Conservation (phyloP, 495 filamentous ascomycete species). For the Lasiosphaeria hispida region DNA sequence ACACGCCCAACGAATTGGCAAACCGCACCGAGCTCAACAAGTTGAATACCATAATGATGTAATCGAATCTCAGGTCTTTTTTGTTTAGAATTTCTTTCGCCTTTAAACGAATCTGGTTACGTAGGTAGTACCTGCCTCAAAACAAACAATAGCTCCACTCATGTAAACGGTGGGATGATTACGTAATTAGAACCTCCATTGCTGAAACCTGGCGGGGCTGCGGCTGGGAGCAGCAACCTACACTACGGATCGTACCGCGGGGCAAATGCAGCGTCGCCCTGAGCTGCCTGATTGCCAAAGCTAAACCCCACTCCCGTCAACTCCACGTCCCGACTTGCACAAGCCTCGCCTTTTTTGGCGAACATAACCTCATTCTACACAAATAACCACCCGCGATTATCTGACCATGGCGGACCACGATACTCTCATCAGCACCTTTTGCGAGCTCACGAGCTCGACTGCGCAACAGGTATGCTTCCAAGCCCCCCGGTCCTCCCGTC, state of each 20-base stretch:
- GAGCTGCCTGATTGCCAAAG: conserved; percentile 11
- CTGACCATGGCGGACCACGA: conserved; percentile 58
- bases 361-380: not conserved
- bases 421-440: conserved; percentile 69
- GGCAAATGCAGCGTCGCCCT: conserved; percentile 4
- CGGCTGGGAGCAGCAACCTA: not conserved
- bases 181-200: conserved; percentile 2
- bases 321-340: not conserved
- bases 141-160: not conserved
- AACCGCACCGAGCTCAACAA: too few relatives aligned
- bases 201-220: not conserved
- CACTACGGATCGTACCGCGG: not conserved
- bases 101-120: too few relatives aligned
- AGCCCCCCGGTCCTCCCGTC: too few relatives aligned
- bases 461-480: conserved; percentile 57
- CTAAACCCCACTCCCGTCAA: not conserved
- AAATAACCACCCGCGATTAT: not conserved
- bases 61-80: too few relatives aligned
- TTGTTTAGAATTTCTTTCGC: not conserved
- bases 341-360: not conserved
- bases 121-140: not conserved
- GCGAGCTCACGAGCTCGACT: conserved; percentile 63
- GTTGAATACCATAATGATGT: too few relatives aligned
- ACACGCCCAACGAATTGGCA: not conserved
- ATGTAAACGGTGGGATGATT: not conserved